Evolutionary conservation across 345 rosid species (phyloP).

Genomic region (Cardiospermum halicacabum): DNA sequence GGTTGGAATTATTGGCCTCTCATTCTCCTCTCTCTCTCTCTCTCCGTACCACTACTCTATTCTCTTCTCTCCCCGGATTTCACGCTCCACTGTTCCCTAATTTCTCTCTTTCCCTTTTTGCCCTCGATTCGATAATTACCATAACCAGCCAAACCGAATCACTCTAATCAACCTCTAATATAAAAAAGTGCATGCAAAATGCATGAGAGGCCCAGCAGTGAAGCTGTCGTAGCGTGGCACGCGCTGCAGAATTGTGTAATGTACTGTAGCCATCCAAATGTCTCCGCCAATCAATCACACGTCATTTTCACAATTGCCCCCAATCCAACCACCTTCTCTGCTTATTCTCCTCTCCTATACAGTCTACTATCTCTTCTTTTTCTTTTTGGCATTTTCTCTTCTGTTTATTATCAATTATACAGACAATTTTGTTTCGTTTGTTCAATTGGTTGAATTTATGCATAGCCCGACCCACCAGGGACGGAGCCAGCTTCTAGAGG

Average conservation of each 20-base stretch:
- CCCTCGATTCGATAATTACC: too few species aligned
- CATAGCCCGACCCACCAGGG: not conserved
- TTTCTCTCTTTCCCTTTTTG: too few species aligned
- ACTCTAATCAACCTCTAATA: too few species aligned
- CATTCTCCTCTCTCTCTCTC: slow-evolving; percentile 61
- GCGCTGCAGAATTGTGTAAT: too few species aligned
- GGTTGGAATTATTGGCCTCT: slow-evolving; percentile 63
- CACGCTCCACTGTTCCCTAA: slow-evolving; percentile 40
- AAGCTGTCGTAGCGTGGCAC: slow-evolving; percentile 29
- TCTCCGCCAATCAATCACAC: slow-evolving; percentile 19
- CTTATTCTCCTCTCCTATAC: not conserved
- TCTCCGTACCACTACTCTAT: slow-evolving; percentile 38
- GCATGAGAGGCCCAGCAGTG: too few species aligned
- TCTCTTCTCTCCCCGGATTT: slow-evolving; percentile 48
- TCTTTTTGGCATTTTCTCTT: not conserved
- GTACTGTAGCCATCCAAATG: slow-evolving; percentile 23
- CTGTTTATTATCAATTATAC: not conserved
- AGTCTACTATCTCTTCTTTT: not conserved
- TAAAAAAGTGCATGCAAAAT: too few species aligned
- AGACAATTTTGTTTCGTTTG: too few species aligned
- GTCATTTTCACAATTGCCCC: slow-evolving; percentile 21
- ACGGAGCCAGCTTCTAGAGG: too few species aligned
- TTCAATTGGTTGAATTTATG: too few species aligned
- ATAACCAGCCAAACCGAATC: not conserved
- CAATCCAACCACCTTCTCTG: not conserved